A percentile compares a stretch with the other conserved stretches of the same genome.
phyloP scores from a whole-genome alignment of 2,329 filamentous ascomycete genomes.

The Exophiala oligosperma region DNA sequence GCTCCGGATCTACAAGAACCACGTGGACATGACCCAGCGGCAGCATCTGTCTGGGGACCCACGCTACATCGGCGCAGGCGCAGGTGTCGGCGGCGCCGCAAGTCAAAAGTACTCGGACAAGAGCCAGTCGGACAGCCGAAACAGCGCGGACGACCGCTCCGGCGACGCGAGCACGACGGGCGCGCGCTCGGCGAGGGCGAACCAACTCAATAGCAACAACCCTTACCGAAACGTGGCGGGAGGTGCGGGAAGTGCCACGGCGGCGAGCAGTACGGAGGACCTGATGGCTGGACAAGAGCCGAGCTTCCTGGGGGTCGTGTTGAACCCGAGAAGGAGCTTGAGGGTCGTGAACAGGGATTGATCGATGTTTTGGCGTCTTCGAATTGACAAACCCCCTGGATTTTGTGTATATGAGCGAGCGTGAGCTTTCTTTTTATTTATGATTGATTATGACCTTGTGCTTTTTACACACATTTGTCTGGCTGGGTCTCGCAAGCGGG shows the following conservation, averaged over 20 bases:
- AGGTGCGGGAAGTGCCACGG: slow-evolving; percentile 41
- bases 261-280: slow-evolving; percentile 56
- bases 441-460: neutral
- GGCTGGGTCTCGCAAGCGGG: too few relatives aligned
- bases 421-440: neutral
- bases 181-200: slow-evolving; percentile 15
- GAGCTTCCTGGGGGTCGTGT: slow-evolving; percentile 68
- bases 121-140: slow-evolving; percentile 23
- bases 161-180: slow-evolving; percentile 24
- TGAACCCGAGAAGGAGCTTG: slow-evolving; percentile 68
- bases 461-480: too few relatives aligned
- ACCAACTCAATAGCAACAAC: slow-evolving; percentile 34
- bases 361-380: slow-evolving; percentile 16
- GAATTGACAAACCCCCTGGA: neutral
- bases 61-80: slow-evolving; percentile 11
- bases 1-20: slow-evolving; percentile 67
- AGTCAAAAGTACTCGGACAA: slow-evolving; percentile 18
- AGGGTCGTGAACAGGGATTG: slow-evolving; percentile 65
- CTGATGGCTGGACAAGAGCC: slow-evolving; percentile 65
- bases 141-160: slow-evolving; percentile 25
- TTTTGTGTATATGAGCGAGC: neutral
- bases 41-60: slow-evolving; percentile 49
- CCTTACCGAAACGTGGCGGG: slow-evolving; percentile 21
- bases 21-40: slow-evolving; percentile 65
- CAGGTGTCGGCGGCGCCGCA: slow-evolving; percentile 6